Percentiles rank a stretch among this genome's conserved stretches.
phyloP scores from a whole-genome alignment of 345 rosid species.

The Geranium rotundifolium region DNA sequence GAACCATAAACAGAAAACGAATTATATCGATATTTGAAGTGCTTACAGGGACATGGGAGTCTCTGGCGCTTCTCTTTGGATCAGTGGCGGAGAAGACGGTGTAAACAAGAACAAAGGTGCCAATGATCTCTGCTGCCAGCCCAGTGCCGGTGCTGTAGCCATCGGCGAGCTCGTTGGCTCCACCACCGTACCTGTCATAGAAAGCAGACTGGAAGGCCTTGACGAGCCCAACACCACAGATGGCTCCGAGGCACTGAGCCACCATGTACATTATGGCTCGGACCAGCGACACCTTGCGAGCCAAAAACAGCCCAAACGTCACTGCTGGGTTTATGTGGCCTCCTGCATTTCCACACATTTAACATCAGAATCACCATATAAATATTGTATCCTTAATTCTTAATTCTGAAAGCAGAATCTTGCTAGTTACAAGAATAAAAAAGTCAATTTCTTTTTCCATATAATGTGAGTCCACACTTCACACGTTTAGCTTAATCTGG shows the following conservation, averaged over 20 bases:
- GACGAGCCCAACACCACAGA: slow-evolving; percentile 69
- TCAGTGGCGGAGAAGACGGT: slow-evolving; percentile 89
- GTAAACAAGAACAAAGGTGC: slow-evolving; percentile 75
- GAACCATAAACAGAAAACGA: too few relatives aligned
- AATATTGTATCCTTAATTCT: too few relatives aligned
- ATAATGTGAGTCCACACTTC: too few relatives aligned
- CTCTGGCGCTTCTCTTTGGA: slow-evolving; percentile 74
- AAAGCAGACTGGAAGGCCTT: slow-evolving; percentile 46
- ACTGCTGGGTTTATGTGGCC: slow-evolving; percentile 90
- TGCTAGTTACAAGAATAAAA: too few relatives aligned
- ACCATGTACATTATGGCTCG: slow-evolving; percentile 58
- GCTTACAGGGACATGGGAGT: slow-evolving; percentile 84
- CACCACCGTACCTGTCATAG: slow-evolving; percentile 49
- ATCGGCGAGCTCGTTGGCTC: slow-evolving; percentile 44
- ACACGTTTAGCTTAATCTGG: too few relatives aligned
- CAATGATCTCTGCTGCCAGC: slow-evolving; percentile 75
- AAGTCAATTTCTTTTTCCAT: too few relatives aligned
- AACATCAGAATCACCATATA: background rate
- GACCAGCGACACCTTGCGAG: slow-evolving; percentile 61
- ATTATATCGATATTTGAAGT: background rate
- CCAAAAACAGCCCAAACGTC: slow-evolving; percentile 66
- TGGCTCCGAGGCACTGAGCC: slow-evolving; percentile 75
- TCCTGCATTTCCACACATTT: slow-evolving; percentile 21
- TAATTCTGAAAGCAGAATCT: too few relatives aligned
- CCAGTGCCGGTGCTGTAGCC: slow-evolving; percentile 54